Evolutionary conservation across 306 rosid genomes (phyloP).

Genomic region (Neltuma alba): DNA sequence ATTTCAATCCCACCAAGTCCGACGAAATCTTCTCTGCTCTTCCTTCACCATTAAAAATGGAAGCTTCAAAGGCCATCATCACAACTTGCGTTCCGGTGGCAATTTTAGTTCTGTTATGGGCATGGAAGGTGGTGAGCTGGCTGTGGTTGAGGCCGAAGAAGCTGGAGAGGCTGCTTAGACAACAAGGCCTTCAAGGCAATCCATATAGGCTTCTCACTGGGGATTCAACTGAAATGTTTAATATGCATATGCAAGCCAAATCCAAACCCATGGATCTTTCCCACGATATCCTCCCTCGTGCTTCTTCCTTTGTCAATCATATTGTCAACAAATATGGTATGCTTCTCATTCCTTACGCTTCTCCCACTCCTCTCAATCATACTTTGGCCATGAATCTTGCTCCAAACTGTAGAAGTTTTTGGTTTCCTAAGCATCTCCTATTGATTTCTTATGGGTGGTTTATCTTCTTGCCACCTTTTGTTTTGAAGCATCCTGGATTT

Average conservation of each 20-base stretch:
- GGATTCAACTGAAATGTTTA: slow-evolving; percentile 25
- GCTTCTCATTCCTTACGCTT: background rate
- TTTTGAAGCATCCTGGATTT: too few species aligned
- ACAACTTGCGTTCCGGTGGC: background rate
- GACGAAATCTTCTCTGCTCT: background rate
- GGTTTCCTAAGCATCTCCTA: too few species aligned
- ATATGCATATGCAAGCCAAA: slow-evolving; percentile 29
- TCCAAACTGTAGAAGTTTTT: too few species aligned
- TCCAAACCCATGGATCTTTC: slow-evolving; percentile 50
- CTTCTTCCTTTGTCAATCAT: slow-evolving; percentile 23
- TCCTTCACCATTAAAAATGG: background rate
- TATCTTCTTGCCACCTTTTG: too few species aligned
- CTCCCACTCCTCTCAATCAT: too few species aligned
- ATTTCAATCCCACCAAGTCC: background rate
- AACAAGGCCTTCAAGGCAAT: slow-evolving; percentile 42
- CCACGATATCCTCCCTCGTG: slow-evolving; percentile 35
- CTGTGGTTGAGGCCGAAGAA: slow-evolving; percentile 50
- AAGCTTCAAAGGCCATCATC: background rate
- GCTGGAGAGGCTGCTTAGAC: slow-evolving; percentile 37
- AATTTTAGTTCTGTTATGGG: slow-evolving; percentile 2
- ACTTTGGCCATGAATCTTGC: too few species aligned
- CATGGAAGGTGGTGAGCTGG: slow-evolving; percentile 44
- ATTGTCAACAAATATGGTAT: slow-evolving; percentile 42
- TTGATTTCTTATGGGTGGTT: background rate
- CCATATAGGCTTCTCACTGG: slow-evolving; percentile 41